phyloP scores from a whole-genome alignment of 2,329 filamentous ascomycete species.

The Aspergillus phoenicis region DNA sequence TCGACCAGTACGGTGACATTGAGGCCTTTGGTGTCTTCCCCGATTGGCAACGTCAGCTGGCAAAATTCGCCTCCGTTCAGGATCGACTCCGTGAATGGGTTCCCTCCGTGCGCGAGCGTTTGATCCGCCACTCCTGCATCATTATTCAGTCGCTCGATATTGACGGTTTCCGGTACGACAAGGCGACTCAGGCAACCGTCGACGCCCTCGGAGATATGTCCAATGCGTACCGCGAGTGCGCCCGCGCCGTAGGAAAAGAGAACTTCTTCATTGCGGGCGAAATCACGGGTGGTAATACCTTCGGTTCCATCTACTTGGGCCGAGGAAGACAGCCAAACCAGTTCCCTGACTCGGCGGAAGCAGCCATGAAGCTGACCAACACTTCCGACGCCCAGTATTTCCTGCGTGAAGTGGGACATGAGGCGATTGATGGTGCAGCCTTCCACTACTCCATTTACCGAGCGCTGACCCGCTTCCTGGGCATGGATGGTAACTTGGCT shows the following conservation, averaged over 20 bases:
- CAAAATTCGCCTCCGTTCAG: conserved; percentile 67
- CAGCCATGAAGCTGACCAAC: conserved; percentile 53
- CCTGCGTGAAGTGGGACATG: conserved; percentile 54
- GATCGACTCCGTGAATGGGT: conserved; percentile 67
- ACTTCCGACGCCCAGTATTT: conserved; percentile 47
- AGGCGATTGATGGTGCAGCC: conserved; percentile 60
- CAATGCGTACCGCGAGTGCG: conserved; percentile 59
- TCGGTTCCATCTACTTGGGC: conserved; percentile 63
- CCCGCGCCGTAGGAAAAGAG: conserved; percentile 55
- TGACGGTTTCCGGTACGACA: conserved; percentile 67
- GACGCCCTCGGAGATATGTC: conserved; percentile 62
- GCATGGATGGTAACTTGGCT: conserved; percentile 58
- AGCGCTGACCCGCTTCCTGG: conserved; percentile 60
- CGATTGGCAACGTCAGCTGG: conserved; percentile 64
- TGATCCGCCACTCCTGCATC: conserved; percentile 65
- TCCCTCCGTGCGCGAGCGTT: conserved; percentile 57
- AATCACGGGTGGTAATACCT: conserved; percentile 62
- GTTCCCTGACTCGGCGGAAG: conserved; percentile 47
- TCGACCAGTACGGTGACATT: conserved; percentile 65
- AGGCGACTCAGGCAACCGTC: conserved; percentile 64
- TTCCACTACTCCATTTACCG: conserved; percentile 66
- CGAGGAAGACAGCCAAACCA: conserved; percentile 60
- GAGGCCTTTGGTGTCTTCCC: conserved; percentile 64
- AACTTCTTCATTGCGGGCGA: conserved; percentile 67
- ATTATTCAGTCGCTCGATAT: conserved; percentile 62